Evolutionary conservation across 768 basidiomycete genomes (phyloP).

Genomic region (Tylopilus sp.): DNA sequence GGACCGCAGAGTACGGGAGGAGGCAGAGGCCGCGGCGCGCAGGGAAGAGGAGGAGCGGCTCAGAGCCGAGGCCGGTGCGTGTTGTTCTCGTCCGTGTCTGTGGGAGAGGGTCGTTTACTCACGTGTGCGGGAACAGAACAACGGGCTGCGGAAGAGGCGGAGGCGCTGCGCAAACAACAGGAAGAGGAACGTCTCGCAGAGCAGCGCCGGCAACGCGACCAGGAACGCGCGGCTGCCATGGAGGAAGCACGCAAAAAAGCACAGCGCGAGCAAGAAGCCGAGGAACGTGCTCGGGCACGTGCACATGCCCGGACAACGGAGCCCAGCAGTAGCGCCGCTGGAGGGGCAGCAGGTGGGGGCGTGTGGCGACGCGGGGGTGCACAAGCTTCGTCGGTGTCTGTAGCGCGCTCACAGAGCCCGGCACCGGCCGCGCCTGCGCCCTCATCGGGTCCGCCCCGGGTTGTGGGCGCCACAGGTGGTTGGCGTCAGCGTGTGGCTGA

Average conservation of each 20-base stretch:
- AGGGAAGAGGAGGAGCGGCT: conserved; percentile 41
- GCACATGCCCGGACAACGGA: conserved; percentile 28
- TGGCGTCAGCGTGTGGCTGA: conserved; percentile 51
- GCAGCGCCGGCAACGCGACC: conserved; percentile 51
- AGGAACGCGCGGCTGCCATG: conserved; percentile 45
- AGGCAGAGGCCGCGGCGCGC: conserved; percentile 18
- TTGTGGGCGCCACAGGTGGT: conserved; percentile 31
- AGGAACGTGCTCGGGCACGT: conserved; percentile 39
- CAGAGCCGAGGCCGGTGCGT: conserved; percentile 51
- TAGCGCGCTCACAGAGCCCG: conserved; percentile 51
- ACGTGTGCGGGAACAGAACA: conserved; percentile 37
- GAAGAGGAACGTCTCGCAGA: conserved; percentile 56
- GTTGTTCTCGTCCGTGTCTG: neutral
- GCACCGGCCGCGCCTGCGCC: conserved; percentile 34
- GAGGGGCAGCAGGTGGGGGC: too few species aligned
- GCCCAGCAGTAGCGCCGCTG: neutral
- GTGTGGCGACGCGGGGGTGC: neutral
- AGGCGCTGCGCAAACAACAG: conserved; percentile 51
- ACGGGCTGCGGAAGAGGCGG: conserved; percentile 55
- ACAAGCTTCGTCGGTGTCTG: neutral
- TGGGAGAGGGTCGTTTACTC: conserved; percentile 4
- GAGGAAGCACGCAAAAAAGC: conserved; percentile 58
- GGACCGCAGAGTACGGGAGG: conserved; percentile 34
- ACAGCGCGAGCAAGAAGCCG: conserved; percentile 72
- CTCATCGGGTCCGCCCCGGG: conserved; percentile 38